A percentile compares a stretch with the other conserved stretches of the same genome.
phyloP scores from a whole-genome alignment of 768 basidiomycete species.

The Russula dissimulans region DNA sequence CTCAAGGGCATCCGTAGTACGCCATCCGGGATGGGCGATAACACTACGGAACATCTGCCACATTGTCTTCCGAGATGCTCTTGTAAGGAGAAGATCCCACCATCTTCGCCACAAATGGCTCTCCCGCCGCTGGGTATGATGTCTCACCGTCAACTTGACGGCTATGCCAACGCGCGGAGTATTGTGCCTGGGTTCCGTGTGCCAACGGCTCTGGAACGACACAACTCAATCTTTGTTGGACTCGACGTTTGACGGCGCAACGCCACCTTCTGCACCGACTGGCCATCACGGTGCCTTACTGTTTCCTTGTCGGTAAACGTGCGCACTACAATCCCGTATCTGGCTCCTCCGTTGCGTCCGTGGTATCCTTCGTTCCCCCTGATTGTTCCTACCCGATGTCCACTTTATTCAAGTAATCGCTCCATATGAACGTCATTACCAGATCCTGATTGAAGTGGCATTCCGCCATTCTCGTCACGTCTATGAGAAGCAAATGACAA shows the following conservation, averaged over 20 bases:
- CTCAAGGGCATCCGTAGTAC: background rate
- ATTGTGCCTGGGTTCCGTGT: constrained; percentile 17
- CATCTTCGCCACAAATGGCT: constrained; percentile 12
- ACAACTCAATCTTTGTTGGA: constrained; percentile 18
- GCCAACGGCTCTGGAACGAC: constrained; percentile 18
- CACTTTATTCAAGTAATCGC: background rate
- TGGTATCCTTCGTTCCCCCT: background rate
- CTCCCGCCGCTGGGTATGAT: constrained; percentile 11
- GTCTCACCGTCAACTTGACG: background rate
- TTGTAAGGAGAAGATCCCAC: constrained; percentile 15
- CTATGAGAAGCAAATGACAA: background rate
- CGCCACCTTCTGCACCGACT: background rate
- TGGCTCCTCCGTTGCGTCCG: too few relatives aligned
- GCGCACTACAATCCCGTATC: too few relatives aligned
- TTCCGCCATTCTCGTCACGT: background rate
- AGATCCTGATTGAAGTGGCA: background rate
- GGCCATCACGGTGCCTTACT: background rate
- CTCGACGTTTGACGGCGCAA: constrained; percentile 10
- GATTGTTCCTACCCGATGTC: background rate
- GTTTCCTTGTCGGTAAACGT: too few relatives aligned
- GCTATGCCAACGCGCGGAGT: background rate
- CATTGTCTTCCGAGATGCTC: constrained; percentile 18
- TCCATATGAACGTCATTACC: background rate
- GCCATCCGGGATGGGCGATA: background rate
- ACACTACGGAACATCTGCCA: background rate